These are phyloP conservation scores for Citrus cavaleriei DNA, from an alignment of 345 rosid genomes.

Conservation along the genomic window DNA sequence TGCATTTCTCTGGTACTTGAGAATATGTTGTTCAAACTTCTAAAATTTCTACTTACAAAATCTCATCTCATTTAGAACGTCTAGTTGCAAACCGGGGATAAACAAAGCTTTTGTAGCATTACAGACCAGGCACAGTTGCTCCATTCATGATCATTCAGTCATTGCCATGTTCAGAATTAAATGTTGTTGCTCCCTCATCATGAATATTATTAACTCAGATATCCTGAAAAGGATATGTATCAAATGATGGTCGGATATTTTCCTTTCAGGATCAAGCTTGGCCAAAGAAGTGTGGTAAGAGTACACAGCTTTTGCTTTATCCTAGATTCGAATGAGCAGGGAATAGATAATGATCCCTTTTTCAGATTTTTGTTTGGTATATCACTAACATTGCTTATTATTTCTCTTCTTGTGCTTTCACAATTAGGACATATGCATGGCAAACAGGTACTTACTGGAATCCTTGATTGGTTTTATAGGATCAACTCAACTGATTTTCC, in stretches of 20 bases:
- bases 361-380: not conserved
- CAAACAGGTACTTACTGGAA: conserved; percentile 37
- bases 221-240: not conserved
- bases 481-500: not conserved
- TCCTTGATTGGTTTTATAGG: conserved; percentile 1
- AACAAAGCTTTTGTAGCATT: not conserved
- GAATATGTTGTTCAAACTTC: not conserved
- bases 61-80: not conserved
- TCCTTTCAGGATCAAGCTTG: conserved; percentile 53
- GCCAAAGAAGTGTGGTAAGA: conserved; percentile 59
- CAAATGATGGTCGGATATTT: not conserved
- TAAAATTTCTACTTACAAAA: not conserved
- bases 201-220: not conserved
- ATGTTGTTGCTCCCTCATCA: not conserved
- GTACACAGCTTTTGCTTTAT: conserved; percentile 1
- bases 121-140: not conserved
- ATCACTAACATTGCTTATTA: not conserved
- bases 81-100: not conserved
- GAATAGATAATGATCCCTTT: not conserved
- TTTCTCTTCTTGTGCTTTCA: not conserved
- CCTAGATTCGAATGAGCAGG: not conserved
- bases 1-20: not conserved
- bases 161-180: not conserved
- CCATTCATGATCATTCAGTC: not conserved
- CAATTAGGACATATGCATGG: conserved; percentile 51